phyloP scores from a whole-genome alignment of 345 rosid genomes.

The Eucalyptus erythrocorys region DNA sequence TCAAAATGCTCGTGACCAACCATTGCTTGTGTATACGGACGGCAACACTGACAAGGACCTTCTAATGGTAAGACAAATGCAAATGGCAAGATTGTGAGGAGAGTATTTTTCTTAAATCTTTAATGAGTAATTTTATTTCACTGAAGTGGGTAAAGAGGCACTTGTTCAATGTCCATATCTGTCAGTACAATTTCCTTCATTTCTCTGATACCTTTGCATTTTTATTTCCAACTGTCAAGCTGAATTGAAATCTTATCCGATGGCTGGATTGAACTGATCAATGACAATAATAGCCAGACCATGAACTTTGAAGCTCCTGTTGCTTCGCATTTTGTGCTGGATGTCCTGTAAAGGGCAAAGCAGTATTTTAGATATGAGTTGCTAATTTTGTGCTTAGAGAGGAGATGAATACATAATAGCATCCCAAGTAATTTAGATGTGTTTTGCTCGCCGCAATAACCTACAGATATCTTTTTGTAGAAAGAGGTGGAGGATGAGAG shows the following conservation, averaged over 20 bases:
- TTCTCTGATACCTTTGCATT: neutral
- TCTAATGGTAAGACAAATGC: constrained; percentile 47
- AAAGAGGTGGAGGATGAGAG: constrained; percentile 60
- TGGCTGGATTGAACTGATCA: neutral
- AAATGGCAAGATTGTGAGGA: neutral
- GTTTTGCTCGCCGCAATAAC: neutral
- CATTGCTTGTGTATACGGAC: constrained; percentile 54
- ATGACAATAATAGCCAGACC: neutral
- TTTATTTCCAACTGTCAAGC: neutral
- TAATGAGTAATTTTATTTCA: neutral
- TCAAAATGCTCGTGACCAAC: constrained; percentile 25
- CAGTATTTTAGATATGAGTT: neutral
- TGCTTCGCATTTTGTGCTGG: neutral
- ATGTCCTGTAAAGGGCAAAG: neutral
- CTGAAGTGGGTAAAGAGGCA: neutral
- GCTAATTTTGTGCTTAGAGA: neutral
- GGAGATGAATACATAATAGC: neutral
- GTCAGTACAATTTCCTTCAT: neutral
- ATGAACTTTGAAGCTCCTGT: neutral
- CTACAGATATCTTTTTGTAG: constrained; percentile 16
- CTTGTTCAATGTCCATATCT: neutral
- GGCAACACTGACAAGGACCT: constrained; percentile 44
- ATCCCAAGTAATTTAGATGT: neutral
- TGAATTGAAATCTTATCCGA: neutral
- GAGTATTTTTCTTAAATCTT: neutral